Percentiles rank a stretch among this genome's conserved stretches.
Conservation (phyloP, 2,329 filamentous ascomycete species). For the Aspergillus pseudonomiae region DNA sequence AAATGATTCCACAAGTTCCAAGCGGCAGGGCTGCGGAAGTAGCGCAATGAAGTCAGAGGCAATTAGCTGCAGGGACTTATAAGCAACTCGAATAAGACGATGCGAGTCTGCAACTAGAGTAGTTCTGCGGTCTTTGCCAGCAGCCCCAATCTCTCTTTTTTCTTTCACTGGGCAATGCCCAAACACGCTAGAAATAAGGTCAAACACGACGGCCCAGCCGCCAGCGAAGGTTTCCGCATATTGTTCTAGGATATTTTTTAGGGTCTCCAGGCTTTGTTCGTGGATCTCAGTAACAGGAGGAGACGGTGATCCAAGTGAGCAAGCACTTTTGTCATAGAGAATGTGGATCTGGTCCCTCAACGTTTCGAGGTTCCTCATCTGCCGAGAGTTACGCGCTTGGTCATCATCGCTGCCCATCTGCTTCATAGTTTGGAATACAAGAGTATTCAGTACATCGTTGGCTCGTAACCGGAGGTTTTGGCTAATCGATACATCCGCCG, state of each 20-base stretch:
- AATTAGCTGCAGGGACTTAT: slow-evolving; percentile 86
- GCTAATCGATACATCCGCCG: slow-evolving; percentile 40
- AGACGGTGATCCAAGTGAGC: slow-evolving; percentile 60
- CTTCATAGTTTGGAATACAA: slow-evolving; percentile 49
- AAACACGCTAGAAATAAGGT: slow-evolving; percentile 83
- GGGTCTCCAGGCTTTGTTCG: slow-evolving; percentile 73
- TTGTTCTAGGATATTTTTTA: slow-evolving; percentile 82
- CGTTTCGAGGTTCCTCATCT: slow-evolving; percentile 71
- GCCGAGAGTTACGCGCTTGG: slow-evolving; percentile 62
- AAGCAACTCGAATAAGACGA: slow-evolving; percentile 80
- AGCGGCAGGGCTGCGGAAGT: slow-evolving; percentile 70
- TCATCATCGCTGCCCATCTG: slow-evolving; percentile 41
- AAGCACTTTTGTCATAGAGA: slow-evolving; percentile 58
- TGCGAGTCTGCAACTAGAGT: slow-evolving; percentile 55
- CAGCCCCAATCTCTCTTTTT: slow-evolving; percentile 19
- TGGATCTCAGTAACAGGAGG: slow-evolving; percentile 78
- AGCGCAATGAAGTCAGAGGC: slow-evolving; percentile 90
- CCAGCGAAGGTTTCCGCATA: slow-evolving; percentile 80
- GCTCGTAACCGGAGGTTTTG: slow-evolving; percentile 52
- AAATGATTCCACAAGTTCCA: slow-evolving; percentile 80
- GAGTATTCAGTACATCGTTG: slow-evolving; percentile 62
- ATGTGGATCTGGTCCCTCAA: slow-evolving; percentile 64
- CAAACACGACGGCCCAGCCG: slow-evolving; percentile 85
- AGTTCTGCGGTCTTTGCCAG: slow-evolving; percentile 21
- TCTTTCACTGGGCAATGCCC: slow-evolving; percentile 47